Evolutionary conservation across 306 rosid genomes (phyloP).

Genomic region (Cucumis melo): DNA sequence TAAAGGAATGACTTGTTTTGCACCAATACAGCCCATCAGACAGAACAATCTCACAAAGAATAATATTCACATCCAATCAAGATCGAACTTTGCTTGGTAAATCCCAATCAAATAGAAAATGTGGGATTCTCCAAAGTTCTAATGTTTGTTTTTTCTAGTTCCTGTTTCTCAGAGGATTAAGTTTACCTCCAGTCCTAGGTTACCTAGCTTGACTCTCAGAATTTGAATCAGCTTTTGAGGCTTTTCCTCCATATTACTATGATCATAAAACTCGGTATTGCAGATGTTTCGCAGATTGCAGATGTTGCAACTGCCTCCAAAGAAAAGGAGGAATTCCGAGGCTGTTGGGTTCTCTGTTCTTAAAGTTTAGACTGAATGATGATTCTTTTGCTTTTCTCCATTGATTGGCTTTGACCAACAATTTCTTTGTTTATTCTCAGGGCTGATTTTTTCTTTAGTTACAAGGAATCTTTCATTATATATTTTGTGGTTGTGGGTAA

Average conservation of each 20-base stretch:
- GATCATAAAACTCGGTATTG: neutral
- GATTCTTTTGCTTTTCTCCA: neutral
- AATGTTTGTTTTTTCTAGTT: neutral
- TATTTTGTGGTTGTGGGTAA: neutral
- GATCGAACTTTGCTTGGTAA: neutral
- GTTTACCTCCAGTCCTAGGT: conserved; percentile 59
- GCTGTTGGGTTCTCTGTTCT: neutral
- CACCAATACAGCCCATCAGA: no score
- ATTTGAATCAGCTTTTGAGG: conserved; percentile 16
- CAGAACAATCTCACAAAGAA: neutral
- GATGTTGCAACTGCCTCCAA: neutral
- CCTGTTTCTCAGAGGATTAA: neutral
- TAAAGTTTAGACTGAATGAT: neutral
- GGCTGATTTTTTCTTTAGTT: neutral
- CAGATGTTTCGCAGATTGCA: neutral
- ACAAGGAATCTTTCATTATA: neutral
- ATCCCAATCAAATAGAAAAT: neutral
- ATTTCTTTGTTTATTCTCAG: neutral
- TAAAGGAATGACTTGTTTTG: no score
- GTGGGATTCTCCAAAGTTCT: neutral
- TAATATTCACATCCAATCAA: neutral
- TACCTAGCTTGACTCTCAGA: conserved; percentile 57
- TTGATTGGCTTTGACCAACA: neutral
- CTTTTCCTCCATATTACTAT: conserved; percentile 24
- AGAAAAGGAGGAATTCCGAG: neutral